These are phyloP conservation scores for Rhynchosporium agropyri DNA, from an alignment of 2,329 filamentous ascomycete genomes.

Conservation along the genomic window DNA sequence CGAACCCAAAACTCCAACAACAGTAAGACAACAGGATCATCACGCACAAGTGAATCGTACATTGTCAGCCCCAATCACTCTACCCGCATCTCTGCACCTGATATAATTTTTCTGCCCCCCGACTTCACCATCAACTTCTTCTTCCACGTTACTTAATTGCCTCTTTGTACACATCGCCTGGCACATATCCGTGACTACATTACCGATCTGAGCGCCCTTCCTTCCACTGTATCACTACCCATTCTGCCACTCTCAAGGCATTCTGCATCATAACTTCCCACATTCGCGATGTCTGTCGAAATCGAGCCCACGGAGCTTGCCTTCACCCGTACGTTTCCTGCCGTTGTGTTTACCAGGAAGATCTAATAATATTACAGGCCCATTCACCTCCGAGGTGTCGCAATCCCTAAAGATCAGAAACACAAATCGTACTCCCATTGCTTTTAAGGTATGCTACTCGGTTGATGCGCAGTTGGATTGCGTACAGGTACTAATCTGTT, in stretches of 20 bases:
- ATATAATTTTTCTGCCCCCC: slow-evolving; percentile 1
- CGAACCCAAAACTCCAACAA: neutral
- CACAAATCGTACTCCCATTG: slow-evolving; percentile 62
- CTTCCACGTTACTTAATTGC: neutral
- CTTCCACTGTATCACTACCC: slow-evolving; percentile 6
- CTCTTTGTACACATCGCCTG: slow-evolving; percentile 9
- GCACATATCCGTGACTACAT: slow-evolving; percentile 10
- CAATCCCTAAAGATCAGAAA: slow-evolving; percentile 68
- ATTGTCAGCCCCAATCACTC: slow-evolving; percentile 1
- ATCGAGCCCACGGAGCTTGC: slow-evolving; percentile 89
- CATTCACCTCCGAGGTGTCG: slow-evolving; percentile 67
- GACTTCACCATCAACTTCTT: slow-evolving; percentile 2
- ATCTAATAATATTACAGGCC: slow-evolving; percentile 51
- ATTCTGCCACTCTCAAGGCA: neutral
- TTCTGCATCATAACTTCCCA: slow-evolving; percentile 8
- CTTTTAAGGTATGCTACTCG: slow-evolving; percentile 63
- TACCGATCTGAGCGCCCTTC: slow-evolving; percentile 12
- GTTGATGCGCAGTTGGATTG: neutral
- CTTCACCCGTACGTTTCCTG: slow-evolving; percentile 76
- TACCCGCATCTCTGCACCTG: slow-evolving; percentile 6
- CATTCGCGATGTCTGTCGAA: slow-evolving; percentile 76
- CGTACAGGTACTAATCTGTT: slow-evolving; percentile 6
- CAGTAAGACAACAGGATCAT: neutral
- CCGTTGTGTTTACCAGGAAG: slow-evolving; percentile 17
- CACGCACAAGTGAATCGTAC: slow-evolving; percentile 1